Base-by-base conservation (phyloP, 805 yeast species). In the Candida nitratophila region DNA sequence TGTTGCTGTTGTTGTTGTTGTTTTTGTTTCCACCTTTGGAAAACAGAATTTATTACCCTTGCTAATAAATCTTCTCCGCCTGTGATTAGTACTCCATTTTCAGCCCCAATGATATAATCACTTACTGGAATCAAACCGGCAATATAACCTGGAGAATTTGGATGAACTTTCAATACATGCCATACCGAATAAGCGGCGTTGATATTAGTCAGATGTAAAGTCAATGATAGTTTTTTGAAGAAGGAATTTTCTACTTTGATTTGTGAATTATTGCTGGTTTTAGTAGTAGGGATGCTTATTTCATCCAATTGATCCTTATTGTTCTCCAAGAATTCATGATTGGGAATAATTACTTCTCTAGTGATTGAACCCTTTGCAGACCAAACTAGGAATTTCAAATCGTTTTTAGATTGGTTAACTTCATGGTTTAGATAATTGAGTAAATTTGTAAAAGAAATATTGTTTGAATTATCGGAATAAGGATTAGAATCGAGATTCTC, bases 31-130 rank as follows among this genome's bases (percentile, higher is more conserved):
- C 57, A 51, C 38, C 62, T 57, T 26, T 63, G 61, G 54, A 74
- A 77, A 41, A 75, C 75, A 8, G 81, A 73, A 38, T 76, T 68
- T 1, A 88, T 72, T 1, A 87, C 81, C 30, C 82, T 72, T 2
- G 88, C 81, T 43, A 90, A 65, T 26, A 87, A 63, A 24, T 83
- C 79, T 62, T 90, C 96, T 12, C 96, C 96, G 10, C 96, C 97
- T 1, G 84, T 79, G 2, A 87, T 81, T 45, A 91, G 68, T 34
- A 87, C 66, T 0, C 97, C 97, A 50, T 86, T 93, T 45, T 84
- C 85, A 15, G 90, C 83, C 6, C 95, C 96, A 41, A 91, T 79
- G 40, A 91, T 81, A 59, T 86, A 91, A 60, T 91, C 99, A 2
- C 88, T 75, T 53, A 85, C 86, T 0, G 96, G 89, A 31, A 86